Base-by-base conservation (phyloP, 2,329 filamentous ascomycete genomes). In the Scorias spongiosa region DNA sequence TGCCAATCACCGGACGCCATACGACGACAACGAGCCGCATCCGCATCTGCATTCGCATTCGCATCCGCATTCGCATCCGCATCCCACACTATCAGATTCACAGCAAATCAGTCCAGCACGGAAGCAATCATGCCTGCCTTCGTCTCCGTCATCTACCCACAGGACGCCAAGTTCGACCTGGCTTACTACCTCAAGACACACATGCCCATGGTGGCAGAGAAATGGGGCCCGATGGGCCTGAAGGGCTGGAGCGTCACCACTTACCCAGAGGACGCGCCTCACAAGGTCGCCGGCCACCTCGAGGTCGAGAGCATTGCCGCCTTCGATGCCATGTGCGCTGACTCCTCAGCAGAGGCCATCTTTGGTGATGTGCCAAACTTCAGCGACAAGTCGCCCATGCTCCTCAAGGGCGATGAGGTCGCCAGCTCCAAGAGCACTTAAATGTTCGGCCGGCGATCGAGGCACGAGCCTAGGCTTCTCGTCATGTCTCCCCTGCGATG, bases 151-250 rank as follows among this genome's bases (percentile, higher is more conserved):
- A 46, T 61, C 51, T 62, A 63, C 53, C 58, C 58, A 14, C 46
- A 57, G 42, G 60, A 59, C 36, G 51, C 53, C 44, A 58, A 55
- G 20, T 63, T 64, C 57, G 51, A 64, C 50, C 60, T 63, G 51
- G 57, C 60, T 48, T 63, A 64, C 48, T 63, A 64, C 56, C 53
- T 61, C 44, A 48, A 47, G 39, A 57, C 56, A 11, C 61, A 64
- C 55, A 63, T 63, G 61, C 61, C 60, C 1, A 46, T 64, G 39
- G 62, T 60, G 8, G 44, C 52, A 41, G 46, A 58, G 43, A 49
- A 56, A 28, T 62, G 61, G 56, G 47, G 38, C 38, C 48, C 46
- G 2, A 49, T 49, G 45, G 61, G 60, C 39, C 47, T 63, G 39
- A 61, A 55, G 45, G 29, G 40, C 40, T 47, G 43, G 20, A 15